These are phyloP conservation scores for Gypsophila paniculata DNA, from an alignment of 179 eudicot species.

Conservation along the genomic window DNA sequence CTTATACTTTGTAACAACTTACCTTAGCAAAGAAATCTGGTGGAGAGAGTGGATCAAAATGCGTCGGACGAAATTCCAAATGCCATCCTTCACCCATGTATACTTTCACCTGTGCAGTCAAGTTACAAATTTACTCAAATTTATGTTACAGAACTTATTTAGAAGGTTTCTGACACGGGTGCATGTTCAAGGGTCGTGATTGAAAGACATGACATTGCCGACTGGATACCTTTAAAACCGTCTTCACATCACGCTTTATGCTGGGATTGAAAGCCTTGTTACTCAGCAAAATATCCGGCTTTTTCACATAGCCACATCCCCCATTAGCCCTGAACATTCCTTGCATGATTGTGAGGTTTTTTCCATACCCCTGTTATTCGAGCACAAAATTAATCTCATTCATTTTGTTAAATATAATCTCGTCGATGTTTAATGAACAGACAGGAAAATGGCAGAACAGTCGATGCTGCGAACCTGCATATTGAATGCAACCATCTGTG, in stretches of 20 bases:
- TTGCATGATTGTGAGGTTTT: constrained; percentile 49
- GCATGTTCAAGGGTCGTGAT: not conserved
- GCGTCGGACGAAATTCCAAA: constrained; percentile 12
- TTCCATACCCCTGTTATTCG: constrained; percentile 46
- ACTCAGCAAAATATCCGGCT: constrained; percentile 44
- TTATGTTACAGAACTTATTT: not conserved
- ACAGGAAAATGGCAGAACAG: not conserved
- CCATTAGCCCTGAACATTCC: constrained; percentile 71
- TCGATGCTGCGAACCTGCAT: constrained; percentile 59
- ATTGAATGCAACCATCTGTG: constrained; percentile 90
- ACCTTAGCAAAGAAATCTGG: constrained; percentile 19
- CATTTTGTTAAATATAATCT: not conserved
- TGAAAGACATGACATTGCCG: not conserved
- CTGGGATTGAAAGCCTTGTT: constrained; percentile 35
- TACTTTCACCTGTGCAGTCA: constrained; percentile 11
- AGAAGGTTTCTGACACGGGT: not conserved
- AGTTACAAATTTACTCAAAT: not conserved
- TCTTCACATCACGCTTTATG: constrained; percentile 24
- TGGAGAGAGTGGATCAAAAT: constrained; percentile 16
- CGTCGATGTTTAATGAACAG: not conserved
- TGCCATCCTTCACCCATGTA: constrained; percentile 23
- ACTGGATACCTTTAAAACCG: constrained; percentile 40
- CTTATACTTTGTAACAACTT: not conserved
- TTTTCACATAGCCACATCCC: constrained; percentile 58
- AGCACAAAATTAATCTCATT: not conserved